These are phyloP conservation scores for Globisporangium irregulare DNA, from an alignment of 352 stramenopile species.

Conservation along the genomic window DNA sequence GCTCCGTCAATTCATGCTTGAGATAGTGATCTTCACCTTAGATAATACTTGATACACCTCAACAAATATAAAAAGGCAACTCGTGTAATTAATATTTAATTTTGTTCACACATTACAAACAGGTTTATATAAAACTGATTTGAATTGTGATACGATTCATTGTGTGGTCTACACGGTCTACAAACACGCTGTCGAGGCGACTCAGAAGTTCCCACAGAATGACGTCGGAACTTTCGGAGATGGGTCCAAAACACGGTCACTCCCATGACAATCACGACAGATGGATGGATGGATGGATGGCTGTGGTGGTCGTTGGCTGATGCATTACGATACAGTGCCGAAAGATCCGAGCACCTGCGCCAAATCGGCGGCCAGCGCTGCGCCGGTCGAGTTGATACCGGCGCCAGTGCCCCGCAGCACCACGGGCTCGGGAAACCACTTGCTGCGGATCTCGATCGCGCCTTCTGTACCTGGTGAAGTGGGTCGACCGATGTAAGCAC, in stretches of 20 bases:
- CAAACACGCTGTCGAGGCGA: neutral
- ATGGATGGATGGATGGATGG: slow-evolving; percentile 4
- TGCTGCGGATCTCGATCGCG: slow-evolving; percentile 50
- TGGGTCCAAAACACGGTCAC: slow-evolving; percentile 3
- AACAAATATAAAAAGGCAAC: neutral
- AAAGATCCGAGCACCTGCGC: slow-evolving; percentile 12
- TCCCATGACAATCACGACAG: neutral
- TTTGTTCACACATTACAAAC: neutral
- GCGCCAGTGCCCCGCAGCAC: slow-evolving; percentile 61
- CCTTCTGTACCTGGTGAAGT: slow-evolving; percentile 45
- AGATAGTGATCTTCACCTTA: too few species aligned
- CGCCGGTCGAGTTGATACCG: slow-evolving; percentile 53
- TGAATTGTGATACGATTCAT: slow-evolving; percentile 1
- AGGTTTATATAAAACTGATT: neutral
- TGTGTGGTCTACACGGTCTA: neutral
- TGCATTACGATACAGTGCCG: too few species aligned
- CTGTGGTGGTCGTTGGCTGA: neutral
- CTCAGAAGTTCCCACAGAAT: neutral
- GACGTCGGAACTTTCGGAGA: slow-evolving; percentile 9
- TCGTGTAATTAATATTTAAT: neutral
- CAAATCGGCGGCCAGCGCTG: slow-evolving; percentile 54
- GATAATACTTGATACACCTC: too few species aligned
- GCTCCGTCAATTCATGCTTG: too few species aligned
- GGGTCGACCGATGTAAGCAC: neutral
- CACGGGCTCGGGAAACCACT: slow-evolving; percentile 58